These are phyloP conservation scores for Parasitella parasitica DNA, from an alignment of 371 early-diverging fungal species.

Conservation along the genomic window DNA sequence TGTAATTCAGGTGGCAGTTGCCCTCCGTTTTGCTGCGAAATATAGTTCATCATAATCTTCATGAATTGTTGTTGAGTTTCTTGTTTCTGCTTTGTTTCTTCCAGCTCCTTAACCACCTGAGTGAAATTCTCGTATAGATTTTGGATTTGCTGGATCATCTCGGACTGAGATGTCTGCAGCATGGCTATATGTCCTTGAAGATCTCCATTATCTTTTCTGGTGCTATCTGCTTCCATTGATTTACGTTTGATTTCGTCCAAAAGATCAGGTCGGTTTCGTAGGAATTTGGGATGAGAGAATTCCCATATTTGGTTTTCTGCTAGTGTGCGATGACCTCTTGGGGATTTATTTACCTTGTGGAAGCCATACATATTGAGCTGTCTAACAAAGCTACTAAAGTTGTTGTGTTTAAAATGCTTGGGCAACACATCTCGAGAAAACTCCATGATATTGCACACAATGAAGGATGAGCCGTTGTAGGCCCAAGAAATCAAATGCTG, in stretches of 20 bases:
- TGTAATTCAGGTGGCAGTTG: slow-evolving; percentile 38
- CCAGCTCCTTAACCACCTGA: slow-evolving; percentile 66
- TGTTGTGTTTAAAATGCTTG: slow-evolving; percentile 86
- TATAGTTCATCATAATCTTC: slow-evolving; percentile 59
- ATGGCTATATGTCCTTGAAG: slow-evolving; percentile 68
- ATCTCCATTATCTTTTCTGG: slow-evolving; percentile 74
- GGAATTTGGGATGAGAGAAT: slow-evolving; percentile 86
- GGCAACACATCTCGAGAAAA: slow-evolving; percentile 81
- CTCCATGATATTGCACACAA: slow-evolving; percentile 87
- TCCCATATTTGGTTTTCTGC: slow-evolving; percentile 92
- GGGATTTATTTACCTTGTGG: slow-evolving; percentile 85
- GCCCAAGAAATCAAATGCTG: slow-evolving; percentile 86
- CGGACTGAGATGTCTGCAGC: slow-evolving; percentile 75
- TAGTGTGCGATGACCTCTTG: slow-evolving; percentile 77
- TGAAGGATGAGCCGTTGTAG: slow-evolving; percentile 82
- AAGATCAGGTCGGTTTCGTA: slow-evolving; percentile 76
- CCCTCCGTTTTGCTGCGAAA: slow-evolving; percentile 49
- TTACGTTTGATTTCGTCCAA: slow-evolving; percentile 86
- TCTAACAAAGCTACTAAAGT: slow-evolving; percentile 85
- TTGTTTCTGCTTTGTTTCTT: slow-evolving; percentile 67
- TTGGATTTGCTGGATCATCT: slow-evolving; percentile 69
- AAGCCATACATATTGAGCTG: slow-evolving; percentile 92
- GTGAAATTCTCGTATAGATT: slow-evolving; percentile 65
- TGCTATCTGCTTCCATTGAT: slow-evolving; percentile 75
- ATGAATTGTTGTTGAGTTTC: slow-evolving; percentile 59